These are phyloP conservation scores for Botrytis fragariae DNA, from an alignment of 2,329 filamentous ascomycete genomes.

Conservation along the genomic window DNA sequence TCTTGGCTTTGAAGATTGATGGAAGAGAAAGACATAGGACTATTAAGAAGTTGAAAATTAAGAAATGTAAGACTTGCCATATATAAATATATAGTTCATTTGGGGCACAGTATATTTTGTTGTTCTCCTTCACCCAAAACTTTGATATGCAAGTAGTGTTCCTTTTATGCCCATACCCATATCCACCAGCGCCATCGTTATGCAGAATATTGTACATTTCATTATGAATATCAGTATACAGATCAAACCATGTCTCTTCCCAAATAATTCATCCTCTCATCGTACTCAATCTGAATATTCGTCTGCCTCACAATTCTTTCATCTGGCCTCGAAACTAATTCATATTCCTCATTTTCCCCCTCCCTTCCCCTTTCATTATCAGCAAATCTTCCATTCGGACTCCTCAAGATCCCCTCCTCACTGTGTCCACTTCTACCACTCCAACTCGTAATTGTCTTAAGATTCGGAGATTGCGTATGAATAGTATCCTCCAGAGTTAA, in stretches of 20 bases:
- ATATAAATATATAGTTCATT: background rate
- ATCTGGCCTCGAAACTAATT: background rate
- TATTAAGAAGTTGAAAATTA: background rate
- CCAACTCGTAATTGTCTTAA: background rate
- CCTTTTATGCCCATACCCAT: background rate
- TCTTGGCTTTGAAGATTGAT: background rate
- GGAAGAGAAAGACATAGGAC: background rate
- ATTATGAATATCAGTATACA: background rate
- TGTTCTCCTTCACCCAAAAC: background rate
- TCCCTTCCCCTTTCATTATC: background rate
- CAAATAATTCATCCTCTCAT: background rate
- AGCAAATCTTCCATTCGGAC: too few species aligned
- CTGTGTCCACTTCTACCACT: background rate
- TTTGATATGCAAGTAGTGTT: background rate
- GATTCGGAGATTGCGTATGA: background rate
- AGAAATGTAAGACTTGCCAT: background rate
- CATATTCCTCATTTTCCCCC: background rate
- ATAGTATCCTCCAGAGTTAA: background rate
- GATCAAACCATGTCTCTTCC: background rate
- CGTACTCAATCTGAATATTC: background rate
- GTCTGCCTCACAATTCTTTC: background rate
- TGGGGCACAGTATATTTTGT: background rate
- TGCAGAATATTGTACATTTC: background rate
- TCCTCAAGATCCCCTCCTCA: background rate
- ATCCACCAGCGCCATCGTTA: background rate